phyloP scores from a whole-genome alignment of 1,139 yeast genomes.

The Zygoascus sp. region DNA sequence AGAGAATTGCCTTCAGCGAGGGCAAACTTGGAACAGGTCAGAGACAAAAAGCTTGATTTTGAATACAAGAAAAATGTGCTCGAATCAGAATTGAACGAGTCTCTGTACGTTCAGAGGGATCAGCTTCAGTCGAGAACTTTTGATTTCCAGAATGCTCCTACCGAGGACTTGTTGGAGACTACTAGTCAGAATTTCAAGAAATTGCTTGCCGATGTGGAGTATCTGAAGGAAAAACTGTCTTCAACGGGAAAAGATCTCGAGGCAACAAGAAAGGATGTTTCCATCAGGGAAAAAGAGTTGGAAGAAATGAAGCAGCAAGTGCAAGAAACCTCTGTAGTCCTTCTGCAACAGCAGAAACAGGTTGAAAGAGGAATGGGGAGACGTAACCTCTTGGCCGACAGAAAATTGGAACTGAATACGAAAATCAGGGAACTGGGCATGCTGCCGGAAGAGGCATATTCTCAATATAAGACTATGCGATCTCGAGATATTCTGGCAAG shows the following conservation, averaged over 20 bases:
- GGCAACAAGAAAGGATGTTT: background rate
- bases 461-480: slow-evolving; percentile 40
- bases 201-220: slow-evolving; percentile 26
- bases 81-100: slow-evolving; percentile 57
- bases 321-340: slow-evolving; percentile 22
- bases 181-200: slow-evolving; percentile 8
- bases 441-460: slow-evolving; percentile 80
- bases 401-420: slow-evolving; percentile 69
- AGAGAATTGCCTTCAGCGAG: slow-evolving; percentile 42
- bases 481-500: slow-evolving; percentile 54
- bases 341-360: slow-evolving; percentile 61
- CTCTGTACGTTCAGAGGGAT: slow-evolving; percentile 44
- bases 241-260: slow-evolving; percentile 8
- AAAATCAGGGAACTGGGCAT: slow-evolving; percentile 81
- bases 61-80: slow-evolving; percentile 50
- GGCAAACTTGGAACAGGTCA: slow-evolving; percentile 41
- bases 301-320: slow-evolving; percentile 24
- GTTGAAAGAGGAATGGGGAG: slow-evolving; percentile 64
- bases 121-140: slow-evolving; percentile 25
- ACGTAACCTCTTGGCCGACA: slow-evolving; percentile 53
- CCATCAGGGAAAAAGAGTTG: slow-evolving; percentile 9
- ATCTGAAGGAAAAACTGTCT: slow-evolving; percentile 31
- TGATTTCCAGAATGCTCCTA: slow-evolving; percentile 12
- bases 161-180: slow-evolving; percentile 9
- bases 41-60: slow-evolving; percentile 44